Conservation (phyloP, 164 flowering plant genomes). For the Sedum album region DNA sequence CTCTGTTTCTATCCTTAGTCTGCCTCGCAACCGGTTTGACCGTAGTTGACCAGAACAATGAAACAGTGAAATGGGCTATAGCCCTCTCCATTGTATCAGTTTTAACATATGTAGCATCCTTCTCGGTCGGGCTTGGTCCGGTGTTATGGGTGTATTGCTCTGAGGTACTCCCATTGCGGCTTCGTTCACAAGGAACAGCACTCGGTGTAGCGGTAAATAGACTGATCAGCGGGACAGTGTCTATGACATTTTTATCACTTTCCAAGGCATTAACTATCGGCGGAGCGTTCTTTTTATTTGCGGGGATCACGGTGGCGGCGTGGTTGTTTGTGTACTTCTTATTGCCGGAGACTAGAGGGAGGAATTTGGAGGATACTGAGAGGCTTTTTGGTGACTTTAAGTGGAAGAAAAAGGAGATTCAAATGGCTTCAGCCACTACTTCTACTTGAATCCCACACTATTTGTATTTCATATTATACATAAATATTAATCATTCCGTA, state of each 20-base stretch:
- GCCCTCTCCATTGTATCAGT: constrained; percentile 14
- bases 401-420: constrained; percentile 20
- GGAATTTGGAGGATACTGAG: constrained; percentile 45
- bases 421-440: background rate
- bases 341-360: constrained; percentile 27
- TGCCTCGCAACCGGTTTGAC: constrained; percentile 27
- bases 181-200: constrained; percentile 53
- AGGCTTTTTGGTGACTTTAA: constrained; percentile 35
- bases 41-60: constrained; percentile 11
- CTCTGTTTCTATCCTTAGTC: constrained; percentile 34
- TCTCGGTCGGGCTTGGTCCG: constrained; percentile 51
- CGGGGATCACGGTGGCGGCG: constrained; percentile 34
- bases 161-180: constrained; percentile 49
- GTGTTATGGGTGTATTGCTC: constrained; percentile 18
- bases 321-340: constrained; percentile 36
- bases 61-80: constrained; percentile 13
- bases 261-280: constrained; percentile 38
- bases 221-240: constrained; percentile 44
- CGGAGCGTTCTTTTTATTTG: constrained; percentile 17
- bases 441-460: too few species aligned
- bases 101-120: constrained; percentile 37
- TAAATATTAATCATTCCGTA: too few species aligned
- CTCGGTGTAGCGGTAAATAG: constrained; percentile 53
- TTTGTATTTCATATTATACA: too few species aligned
- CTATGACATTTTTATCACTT: constrained; percentile 54